Evolutionary conservation across 2,329 filamentous ascomycete species (phyloP).

Genomic region (Colletotrichum sp.): DNA sequence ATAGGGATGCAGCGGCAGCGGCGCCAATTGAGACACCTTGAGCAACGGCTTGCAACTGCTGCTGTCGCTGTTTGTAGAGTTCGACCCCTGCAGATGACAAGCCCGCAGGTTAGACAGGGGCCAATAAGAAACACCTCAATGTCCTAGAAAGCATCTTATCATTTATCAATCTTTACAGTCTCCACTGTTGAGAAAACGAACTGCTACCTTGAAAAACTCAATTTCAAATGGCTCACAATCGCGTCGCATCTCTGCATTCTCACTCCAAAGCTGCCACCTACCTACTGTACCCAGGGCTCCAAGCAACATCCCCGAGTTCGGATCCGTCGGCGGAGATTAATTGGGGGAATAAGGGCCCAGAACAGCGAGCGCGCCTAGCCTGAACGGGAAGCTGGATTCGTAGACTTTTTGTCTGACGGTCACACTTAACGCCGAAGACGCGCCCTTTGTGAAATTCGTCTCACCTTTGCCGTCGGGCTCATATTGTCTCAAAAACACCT

Average conservation of each 20-base stretch:
- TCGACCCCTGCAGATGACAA: neutral
- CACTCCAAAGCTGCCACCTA: neutral
- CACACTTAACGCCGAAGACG: neutral
- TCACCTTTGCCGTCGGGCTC: neutral
- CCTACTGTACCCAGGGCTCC: neutral
- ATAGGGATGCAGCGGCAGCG: neutral
- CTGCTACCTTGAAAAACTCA: neutral
- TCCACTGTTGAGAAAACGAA: neutral
- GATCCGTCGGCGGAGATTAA: neutral
- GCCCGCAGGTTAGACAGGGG: neutral
- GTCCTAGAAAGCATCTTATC: neutral
- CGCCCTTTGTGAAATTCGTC: neutral
- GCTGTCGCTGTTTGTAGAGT: neutral
- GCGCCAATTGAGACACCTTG: neutral
- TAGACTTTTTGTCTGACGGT: neutral
- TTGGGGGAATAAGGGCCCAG: neutral
- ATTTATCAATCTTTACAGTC: neutral
- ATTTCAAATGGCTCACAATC: neutral
- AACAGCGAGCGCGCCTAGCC: neutral
- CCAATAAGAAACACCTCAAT: neutral
- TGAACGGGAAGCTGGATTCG: neutral
- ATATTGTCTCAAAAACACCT: neutral
- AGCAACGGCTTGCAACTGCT: neutral
- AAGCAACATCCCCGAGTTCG: neutral
- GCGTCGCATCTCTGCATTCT: neutral